Evolutionary conservation across 208 protist species (phyloP), one percentile per base, ranked within the genome.

Genomic region (Leishmania martiniquensis): DNA sequence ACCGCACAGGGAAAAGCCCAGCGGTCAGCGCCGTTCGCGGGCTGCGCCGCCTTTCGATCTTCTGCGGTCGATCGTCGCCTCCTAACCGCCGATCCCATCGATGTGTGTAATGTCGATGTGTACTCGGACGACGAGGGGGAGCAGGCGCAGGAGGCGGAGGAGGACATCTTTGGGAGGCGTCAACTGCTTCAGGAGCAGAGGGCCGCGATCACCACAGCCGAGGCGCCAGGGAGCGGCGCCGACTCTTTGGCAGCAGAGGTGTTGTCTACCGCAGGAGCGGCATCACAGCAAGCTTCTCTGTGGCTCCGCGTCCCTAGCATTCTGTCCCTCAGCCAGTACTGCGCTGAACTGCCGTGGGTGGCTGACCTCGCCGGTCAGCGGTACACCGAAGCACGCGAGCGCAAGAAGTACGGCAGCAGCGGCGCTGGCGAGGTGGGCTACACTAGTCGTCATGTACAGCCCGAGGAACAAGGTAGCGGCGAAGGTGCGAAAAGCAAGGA

Each of bases 261-360:
- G 9, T 12, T 60, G n/a, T 17, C 76, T 57, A 44, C 54, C 20
- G 34, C 39, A 45, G 57, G 4, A 44, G 65, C 57, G 63, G 39
- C 34, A 68, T 10, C 34, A 29, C 39, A n/a, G 39, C 15, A 45
- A 42, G 39, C 63, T 68, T 45, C 39, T 9, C 29, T 68, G 70
- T 75, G 71, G 74, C 60, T 90, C 47, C 76, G 77, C 6, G 75
- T 87, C 29, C 86, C 86, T 10, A 72, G 70, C 9, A 75, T 90
- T n/a, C 47, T 90, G 4, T 82, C 86, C 2, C 75, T 87, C 3
- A 34, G 47, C 9, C 78, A 90, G 68, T 90, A 84, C 81, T 82
- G 80, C 67, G 76, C 68, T 12, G 86, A 90, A 47, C 67, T 80
- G 57, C 83, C 75, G 75, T 85, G 65, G 80, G 77, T 82, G 29